These are phyloP conservation scores for Pleoardoris graminearum DNA, from an alignment of 2,329 filamentous ascomycete species.

Conservation along the genomic window DNA sequence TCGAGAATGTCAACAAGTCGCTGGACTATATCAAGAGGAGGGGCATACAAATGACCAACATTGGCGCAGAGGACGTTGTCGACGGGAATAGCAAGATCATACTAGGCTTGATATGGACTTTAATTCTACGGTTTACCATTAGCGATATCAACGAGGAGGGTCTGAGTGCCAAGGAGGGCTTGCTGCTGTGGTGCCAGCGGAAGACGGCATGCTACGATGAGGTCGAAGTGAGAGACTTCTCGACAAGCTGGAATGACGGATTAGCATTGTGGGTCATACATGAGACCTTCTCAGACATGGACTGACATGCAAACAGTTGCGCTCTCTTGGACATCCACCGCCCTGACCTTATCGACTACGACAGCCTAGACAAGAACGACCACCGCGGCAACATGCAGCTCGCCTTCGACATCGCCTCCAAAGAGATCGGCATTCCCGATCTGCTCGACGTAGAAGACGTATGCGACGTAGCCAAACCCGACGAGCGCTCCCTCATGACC, in stretches of 20 bases:
- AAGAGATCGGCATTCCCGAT: constrained; percentile 96
- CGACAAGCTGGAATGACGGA: constrained; percentile 94
- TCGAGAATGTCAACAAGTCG: constrained; percentile 96
- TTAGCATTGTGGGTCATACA: constrained; percentile 69
- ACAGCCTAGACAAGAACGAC: constrained; percentile 89
- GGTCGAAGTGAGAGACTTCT: constrained; percentile 94
- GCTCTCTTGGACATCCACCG: constrained; percentile 95
- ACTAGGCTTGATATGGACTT: constrained; percentile 93
- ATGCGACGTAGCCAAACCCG: constrained; percentile 92
- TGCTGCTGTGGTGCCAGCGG: constrained; percentile 94
- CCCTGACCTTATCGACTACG: constrained; percentile 95
- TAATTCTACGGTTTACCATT: constrained; percentile 97
- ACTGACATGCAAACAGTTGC: constrained; percentile 56
- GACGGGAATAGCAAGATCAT: constrained; percentile 98
- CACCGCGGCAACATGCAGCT: constrained; percentile 97
- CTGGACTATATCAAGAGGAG: constrained; percentile 90
- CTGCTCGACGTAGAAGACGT: constrained; percentile 97
- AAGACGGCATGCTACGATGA: constrained; percentile 99
- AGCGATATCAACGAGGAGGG: constrained; percentile 98
- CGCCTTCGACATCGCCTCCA: constrained; percentile 92
- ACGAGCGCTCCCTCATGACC: constrained; percentile 96
- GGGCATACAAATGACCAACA: constrained; percentile 97
- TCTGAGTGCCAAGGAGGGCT: constrained; percentile 93
- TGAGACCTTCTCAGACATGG: too few species aligned
- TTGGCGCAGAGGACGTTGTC: constrained; percentile 96